These are phyloP conservation scores for Botrytis sinoallii DNA, from an alignment of 2,329 filamentous ascomycete genomes.

Conservation along the genomic window DNA sequence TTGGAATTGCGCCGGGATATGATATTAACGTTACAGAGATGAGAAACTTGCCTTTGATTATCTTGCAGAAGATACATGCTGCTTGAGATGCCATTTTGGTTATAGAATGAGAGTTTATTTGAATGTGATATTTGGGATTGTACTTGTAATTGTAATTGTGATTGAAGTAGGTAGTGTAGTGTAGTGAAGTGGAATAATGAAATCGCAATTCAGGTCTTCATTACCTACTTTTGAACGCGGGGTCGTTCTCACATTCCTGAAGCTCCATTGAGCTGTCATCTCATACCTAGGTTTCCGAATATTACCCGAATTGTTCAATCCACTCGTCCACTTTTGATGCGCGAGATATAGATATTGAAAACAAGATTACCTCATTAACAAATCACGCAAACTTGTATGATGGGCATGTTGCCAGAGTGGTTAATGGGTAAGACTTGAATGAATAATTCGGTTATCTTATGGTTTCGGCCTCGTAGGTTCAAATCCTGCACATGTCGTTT, in stretches of 20 bases:
- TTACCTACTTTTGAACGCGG: neutral
- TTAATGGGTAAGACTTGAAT: constrained; percentile 23
- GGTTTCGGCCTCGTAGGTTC: constrained; percentile 22
- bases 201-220: too few species aligned
- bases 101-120: neutral
- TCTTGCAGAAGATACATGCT: constrained; percentile 95
- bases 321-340: rapidly evolving
- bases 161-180: too few species aligned
- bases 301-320: neutral
- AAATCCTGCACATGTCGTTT: constrained; percentile 21
- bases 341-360: rapidly evolving
- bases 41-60: constrained; percentile 72
- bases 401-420: constrained; percentile 20
- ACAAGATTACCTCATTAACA: neutral
- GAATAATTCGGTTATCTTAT: constrained; percentile 20
- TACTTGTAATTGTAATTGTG: too few species aligned
- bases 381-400: neutral
- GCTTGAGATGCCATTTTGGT: constrained; percentile 38
- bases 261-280: neutral
- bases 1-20: constrained; percentile 22
- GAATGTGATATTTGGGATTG: neutral
- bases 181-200: neutral
- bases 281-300: neutral
- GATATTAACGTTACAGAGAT: neutral
- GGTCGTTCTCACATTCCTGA: constrained; percentile 8